Evolutionary conservation across 345 rosid species (phyloP).

Genomic region (Diplotaxis tenuifolia): DNA sequence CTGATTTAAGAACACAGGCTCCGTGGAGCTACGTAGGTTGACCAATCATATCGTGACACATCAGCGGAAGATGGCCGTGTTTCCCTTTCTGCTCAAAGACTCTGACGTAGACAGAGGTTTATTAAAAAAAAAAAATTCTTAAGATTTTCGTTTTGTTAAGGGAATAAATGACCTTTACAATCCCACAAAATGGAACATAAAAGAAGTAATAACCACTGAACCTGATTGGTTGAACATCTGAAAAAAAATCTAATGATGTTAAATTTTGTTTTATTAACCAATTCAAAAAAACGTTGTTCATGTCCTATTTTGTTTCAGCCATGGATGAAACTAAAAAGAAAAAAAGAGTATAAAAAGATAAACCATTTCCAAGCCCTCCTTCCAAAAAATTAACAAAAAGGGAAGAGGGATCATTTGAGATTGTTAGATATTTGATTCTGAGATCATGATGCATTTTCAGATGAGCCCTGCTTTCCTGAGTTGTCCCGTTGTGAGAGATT

Average conservation of each 20-base stretch:
- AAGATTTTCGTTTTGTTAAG: too few species aligned
- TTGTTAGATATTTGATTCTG: constrained; percentile 6
- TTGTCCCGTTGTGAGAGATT: constrained; percentile 9
- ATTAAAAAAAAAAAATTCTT: too few species aligned
- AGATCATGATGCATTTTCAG: constrained; percentile 18
- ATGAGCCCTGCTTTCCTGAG: constrained; percentile 14
- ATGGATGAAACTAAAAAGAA: constrained; percentile 8
- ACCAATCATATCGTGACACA: constrained; percentile 56
- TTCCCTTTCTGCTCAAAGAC: background rate
- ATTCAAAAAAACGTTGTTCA: constrained; percentile 14
- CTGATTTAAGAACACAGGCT: constrained; percentile 17
- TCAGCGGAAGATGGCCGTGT: constrained; percentile 22
- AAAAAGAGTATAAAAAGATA: constrained; percentile 2
- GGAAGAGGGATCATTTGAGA: constrained; percentile 26
- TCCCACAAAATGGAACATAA: too few species aligned
- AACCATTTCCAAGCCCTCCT: constrained; percentile 31
- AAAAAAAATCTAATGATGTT: constrained; percentile 4
- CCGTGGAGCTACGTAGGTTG: constrained; percentile 44
- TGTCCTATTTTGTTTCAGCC: constrained; percentile 34
- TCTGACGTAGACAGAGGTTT: background rate
- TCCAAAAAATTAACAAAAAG: constrained; percentile 38
- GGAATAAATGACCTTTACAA: too few species aligned
- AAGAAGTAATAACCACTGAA: background rate
- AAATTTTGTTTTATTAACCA: constrained; percentile 28
- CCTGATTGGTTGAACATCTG: background rate